Evolutionary conservation across 2,329 filamentous ascomycete genomes (phyloP).

Genomic region (Xylariaceae sp.): DNA sequence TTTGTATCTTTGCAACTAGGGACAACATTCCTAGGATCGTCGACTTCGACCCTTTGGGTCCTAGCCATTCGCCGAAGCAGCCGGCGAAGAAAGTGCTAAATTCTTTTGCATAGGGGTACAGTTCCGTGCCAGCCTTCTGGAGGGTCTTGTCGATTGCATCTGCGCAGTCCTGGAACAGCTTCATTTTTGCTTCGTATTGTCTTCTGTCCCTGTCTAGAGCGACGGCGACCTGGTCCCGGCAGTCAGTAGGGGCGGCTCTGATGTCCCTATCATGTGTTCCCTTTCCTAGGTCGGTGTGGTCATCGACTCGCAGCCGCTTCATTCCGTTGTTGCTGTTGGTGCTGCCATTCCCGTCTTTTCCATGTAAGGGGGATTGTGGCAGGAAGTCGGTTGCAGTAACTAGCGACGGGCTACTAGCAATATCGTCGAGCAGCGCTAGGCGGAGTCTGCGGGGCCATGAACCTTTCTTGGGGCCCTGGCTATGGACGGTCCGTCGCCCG

Average conservation of each 20-base stretch:
- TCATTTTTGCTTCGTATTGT: neutral
- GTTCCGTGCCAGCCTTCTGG: neutral
- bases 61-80: neutral
- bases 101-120: neutral
- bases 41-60: neutral
- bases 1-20: neutral
- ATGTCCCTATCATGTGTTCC: no score
- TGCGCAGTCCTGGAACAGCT: neutral
- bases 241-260: no score
- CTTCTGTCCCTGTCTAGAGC: no score
- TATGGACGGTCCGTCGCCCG: no score
- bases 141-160: neutral
- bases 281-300: constrained; percentile 1
- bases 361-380: neutral
- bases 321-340: neutral
- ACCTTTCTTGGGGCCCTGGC: no score
- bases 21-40: neutral
- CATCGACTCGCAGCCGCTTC: neutral
- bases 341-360: neutral
- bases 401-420: constrained; percentile 1
- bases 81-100: neutral
- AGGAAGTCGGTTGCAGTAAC: constrained; percentile 1
- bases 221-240: no score
- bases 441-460: no score
- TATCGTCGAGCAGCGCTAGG: no score